Conservation (phyloP, 495 filamentous ascomycete species). For the Opeltia flavorubescens region DNA sequence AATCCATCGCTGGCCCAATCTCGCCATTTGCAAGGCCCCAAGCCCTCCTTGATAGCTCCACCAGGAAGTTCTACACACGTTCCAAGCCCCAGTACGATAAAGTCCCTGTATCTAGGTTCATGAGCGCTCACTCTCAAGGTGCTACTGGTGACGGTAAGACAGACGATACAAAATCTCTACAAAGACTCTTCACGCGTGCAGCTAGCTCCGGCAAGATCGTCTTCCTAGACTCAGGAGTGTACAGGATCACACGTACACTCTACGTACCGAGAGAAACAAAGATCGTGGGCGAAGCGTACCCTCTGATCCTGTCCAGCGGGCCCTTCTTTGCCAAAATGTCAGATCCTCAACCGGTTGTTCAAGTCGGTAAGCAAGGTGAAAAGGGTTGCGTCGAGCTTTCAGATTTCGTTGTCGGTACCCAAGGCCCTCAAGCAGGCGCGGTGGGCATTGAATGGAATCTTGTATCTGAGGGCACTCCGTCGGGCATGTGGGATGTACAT, state of each 20-base stretch:
- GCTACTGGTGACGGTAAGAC: constrained; percentile 37
- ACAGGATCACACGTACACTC: constrained; percentile 44
- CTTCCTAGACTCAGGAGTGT: constrained; percentile 48
- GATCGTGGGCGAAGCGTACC: constrained; percentile 41
- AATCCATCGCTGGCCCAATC: constrained; percentile 25
- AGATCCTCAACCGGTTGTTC: constrained; percentile 41
- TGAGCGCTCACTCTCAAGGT: constrained; percentile 41
- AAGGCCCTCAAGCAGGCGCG: constrained; percentile 36
- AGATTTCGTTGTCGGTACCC: constrained; percentile 39
- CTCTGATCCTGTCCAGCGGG: constrained; percentile 34
- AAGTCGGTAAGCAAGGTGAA: constrained; percentile 41
- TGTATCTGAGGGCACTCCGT: constrained; percentile 29
- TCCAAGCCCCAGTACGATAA: constrained; percentile 54
- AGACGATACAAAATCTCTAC: constrained; percentile 34
- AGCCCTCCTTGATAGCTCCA: constrained; percentile 23
- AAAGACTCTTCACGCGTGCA: constrained; percentile 32
- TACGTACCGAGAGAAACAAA: constrained; percentile 36
- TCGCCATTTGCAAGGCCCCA: constrained; percentile 24
- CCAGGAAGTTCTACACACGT: constrained; percentile 47
- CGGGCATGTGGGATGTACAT: constrained; percentile 44
- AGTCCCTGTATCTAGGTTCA: constrained; percentile 35
- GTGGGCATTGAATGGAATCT: constrained; percentile 39
- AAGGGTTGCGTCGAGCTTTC: constrained; percentile 43
- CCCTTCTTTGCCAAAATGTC: constrained; percentile 34
- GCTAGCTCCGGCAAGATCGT: constrained; percentile 37